These are phyloP conservation scores for Trichophaea hybrida DNA, from an alignment of 2,329 filamentous ascomycete species.

Conservation along the genomic window DNA sequence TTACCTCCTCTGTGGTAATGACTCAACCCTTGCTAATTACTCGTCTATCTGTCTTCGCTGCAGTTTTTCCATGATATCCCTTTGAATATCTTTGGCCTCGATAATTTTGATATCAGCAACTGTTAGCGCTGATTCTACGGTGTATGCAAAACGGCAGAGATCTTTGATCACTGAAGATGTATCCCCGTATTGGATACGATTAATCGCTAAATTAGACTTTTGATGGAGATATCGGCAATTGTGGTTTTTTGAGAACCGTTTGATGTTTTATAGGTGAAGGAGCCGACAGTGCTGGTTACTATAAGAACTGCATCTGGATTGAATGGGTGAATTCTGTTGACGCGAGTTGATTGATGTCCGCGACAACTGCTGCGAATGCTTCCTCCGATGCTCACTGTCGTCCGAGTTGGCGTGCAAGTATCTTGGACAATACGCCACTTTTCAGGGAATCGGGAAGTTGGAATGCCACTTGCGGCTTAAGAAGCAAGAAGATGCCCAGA, in stretches of 20 bases:
- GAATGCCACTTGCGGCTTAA: no score
- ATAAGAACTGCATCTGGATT: constrained; percentile 4
- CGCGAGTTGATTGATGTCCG: no score
- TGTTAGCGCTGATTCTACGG: neutral
- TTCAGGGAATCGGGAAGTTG: no score
- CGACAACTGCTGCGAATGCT: no score
- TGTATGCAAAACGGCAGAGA: neutral
- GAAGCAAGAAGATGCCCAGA: no score
- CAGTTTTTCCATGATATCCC: neutral
- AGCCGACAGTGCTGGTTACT: no score
- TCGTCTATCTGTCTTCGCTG: neutral
- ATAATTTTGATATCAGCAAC: neutral
- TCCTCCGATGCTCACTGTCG: no score
- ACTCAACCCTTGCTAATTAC: no score
- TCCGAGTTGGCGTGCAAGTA: no score
- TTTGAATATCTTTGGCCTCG: neutral
- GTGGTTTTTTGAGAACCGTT: no score
- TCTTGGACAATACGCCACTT: no score
- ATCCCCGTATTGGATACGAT: neutral
- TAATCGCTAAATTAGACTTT: neutral
- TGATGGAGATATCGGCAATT: neutral
- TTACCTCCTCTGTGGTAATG: neutral
- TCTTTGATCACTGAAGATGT: neutral
- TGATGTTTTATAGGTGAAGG: no score
- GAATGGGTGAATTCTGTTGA: neutral